Evolutionary conservation across 148 eudicot species (phyloP).

Genomic region (Nepenthes gracilis): DNA sequence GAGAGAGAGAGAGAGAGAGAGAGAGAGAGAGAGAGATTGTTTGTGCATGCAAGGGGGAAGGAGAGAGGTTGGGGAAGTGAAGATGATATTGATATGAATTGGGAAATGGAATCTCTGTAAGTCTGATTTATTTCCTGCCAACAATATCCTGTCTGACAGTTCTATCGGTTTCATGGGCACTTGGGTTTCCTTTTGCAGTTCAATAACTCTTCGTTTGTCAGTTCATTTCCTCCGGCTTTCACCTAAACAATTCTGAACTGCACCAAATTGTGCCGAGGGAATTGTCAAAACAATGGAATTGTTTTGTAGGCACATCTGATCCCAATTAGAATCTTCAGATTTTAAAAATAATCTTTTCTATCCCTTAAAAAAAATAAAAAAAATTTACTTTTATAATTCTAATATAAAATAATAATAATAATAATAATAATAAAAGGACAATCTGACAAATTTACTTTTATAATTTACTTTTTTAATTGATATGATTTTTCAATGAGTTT

Average conservation of each 20-base stretch:
- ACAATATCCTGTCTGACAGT: neutral
- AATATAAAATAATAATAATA: too few species aligned
- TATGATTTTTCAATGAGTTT: too few species aligned
- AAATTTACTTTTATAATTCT: too few species aligned
- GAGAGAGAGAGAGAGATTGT: neutral
- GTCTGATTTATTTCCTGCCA: neutral
- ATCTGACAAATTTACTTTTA: too few species aligned
- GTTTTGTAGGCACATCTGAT: too few species aligned
- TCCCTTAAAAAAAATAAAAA: too few species aligned
- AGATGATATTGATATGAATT: neutral
- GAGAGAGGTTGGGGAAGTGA: neutral
- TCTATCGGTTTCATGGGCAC: neutral
- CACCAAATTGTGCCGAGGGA: too few species aligned
- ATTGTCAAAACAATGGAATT: too few species aligned
- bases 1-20: slow-evolving; percentile 3
- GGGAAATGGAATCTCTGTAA: neutral
- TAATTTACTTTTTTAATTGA: too few species aligned
- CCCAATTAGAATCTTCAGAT: too few species aligned
- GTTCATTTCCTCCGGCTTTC: neutral
- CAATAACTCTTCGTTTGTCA: neutral
- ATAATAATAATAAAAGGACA: too few species aligned
- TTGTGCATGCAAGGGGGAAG: neutral
- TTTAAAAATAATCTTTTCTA: too few species aligned
- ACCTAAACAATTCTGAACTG: neutral
- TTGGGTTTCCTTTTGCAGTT: neutral